Evolutionary conservation across 2,329 filamentous ascomycete species (phyloP).

Genomic region (Anisogramma anomala): DNA sequence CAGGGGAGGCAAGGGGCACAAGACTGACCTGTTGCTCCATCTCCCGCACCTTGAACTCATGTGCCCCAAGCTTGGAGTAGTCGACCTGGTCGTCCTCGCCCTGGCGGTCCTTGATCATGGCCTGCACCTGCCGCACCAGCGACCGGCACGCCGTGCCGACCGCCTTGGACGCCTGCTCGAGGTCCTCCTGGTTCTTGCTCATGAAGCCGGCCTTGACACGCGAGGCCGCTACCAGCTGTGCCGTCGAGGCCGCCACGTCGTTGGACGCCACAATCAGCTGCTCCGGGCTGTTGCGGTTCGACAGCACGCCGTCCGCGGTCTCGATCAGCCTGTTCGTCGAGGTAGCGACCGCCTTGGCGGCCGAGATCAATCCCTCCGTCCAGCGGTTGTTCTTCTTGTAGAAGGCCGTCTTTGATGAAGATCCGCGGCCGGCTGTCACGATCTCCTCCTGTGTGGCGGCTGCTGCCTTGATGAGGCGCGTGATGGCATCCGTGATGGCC

Average conservation of each 20-base stretch:
- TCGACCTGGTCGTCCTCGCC: constrained; percentile 75
- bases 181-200: constrained; percentile 86
- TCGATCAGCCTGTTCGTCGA: constrained; percentile 96
- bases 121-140: constrained; percentile 86
- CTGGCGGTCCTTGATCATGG: constrained; percentile 80
- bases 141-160: constrained; percentile 80
- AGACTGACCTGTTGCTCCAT: constrained; percentile 98
- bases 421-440: constrained; percentile 81
- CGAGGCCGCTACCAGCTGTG: constrained; percentile 88
- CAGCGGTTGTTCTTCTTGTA: constrained; percentile 99
- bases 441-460: constrained; percentile 92
- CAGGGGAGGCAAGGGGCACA: no score
- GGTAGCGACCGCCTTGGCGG: constrained; percentile 86
- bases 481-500: constrained; percentile 88
- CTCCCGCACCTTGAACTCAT: constrained; percentile 97
- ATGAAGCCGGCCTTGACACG: constrained; percentile 97
- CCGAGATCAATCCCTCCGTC: constrained; percentile 95
- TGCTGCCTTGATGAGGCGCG: constrained; percentile 86
- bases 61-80: constrained; percentile 75
- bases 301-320: constrained; percentile 91
- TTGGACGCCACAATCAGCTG: constrained; percentile 97
- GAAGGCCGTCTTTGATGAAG: constrained; percentile 79
- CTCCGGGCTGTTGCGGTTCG: constrained; percentile 82
- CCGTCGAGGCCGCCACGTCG: constrained; percentile 89
- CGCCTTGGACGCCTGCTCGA: constrained; percentile 85